Evolutionary conservation across 345 rosid species (phyloP), one percentile per base, ranked within the genome.

Genomic region (Eutrema yunnanense): DNA sequence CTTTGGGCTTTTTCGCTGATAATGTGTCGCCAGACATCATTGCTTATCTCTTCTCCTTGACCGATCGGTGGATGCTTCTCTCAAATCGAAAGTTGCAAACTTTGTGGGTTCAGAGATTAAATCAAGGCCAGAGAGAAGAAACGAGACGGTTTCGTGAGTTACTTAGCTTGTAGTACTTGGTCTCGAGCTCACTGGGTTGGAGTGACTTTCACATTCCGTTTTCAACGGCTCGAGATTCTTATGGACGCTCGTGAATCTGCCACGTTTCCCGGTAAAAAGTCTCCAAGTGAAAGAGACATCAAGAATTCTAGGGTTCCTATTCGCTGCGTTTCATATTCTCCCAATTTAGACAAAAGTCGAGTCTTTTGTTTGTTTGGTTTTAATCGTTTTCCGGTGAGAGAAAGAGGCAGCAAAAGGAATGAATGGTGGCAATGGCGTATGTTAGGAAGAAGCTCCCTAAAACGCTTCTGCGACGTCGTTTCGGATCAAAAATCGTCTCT

Each of bases 1-100:
- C 64, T 4, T 73, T 55, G 4, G 84, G 84, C 50, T 85, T 85
- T 47, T 83, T 76, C 38, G 81, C 49, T 7, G 80, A 81, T 86
- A 40, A 30, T 62, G 38, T 36, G 8, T 36, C 60, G 61, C 71
- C 67, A 47, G 76, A 50, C 3, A 59, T 70, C 75, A 70, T 75
- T 47, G 74, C 13, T 49, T 40, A 37, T 66, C 14, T 29, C 63
- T 62, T 33, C 32, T 60, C 9, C 16, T 27, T 43, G 8, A 34
- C 66, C 8, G 9, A 59, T 42, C 11, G 7, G 37, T 34, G 6
- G 52, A 14, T 49, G 43, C 19, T 63, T 72, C 46, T 67, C 52
- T 37, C 8, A 9, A 75, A 36, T 30, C 61, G 47, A 75, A 46
- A 62, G 71, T 37, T 62, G 36, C 3, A 12, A 46, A 61, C 74